Conservation (phyloP, 345 rosid species). For the Gossypioides kirkii region DNA sequence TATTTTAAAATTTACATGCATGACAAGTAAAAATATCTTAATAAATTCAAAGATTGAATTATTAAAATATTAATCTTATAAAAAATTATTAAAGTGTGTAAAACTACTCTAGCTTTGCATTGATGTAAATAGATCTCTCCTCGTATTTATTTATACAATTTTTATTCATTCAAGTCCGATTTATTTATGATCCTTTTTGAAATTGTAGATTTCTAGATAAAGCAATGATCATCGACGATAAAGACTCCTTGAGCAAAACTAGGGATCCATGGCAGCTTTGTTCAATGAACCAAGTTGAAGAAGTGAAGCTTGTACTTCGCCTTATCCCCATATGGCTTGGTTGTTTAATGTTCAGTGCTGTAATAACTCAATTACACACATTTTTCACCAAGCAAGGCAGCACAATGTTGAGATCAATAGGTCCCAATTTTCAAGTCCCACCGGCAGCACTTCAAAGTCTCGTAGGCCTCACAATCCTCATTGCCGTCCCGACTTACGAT, state of each 20-base stretch:
- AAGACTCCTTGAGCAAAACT: constrained; percentile 32
- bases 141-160: background rate
- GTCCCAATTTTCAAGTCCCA: constrained; percentile 54
- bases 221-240: constrained; percentile 60
- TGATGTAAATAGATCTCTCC: no score
- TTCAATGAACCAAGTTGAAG: constrained; percentile 75
- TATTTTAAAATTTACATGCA: background rate
- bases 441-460: constrained; percentile 76
- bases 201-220: constrained; percentile 68
- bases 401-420: constrained; percentile 59
- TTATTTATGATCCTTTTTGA: background rate
- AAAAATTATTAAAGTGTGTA: no score
- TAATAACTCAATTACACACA: constrained; percentile 64
- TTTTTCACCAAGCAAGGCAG: constrained; percentile 83
- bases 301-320: constrained; percentile 68
- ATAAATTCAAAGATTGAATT: no score
- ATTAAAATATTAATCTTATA: no score
- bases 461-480: constrained; percentile 62
- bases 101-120: no score
- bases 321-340: constrained; percentile 74
- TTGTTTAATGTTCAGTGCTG: constrained; percentile 67
- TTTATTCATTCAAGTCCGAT: background rate
- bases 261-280: constrained; percentile 83
- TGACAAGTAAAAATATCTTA: no score
- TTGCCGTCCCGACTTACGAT: constrained; percentile 57